Evolutionary conservation across 1,139 yeast species (phyloP), one percentile per base, ranked within the genome.

Genomic region (Taphrina sp.): DNA sequence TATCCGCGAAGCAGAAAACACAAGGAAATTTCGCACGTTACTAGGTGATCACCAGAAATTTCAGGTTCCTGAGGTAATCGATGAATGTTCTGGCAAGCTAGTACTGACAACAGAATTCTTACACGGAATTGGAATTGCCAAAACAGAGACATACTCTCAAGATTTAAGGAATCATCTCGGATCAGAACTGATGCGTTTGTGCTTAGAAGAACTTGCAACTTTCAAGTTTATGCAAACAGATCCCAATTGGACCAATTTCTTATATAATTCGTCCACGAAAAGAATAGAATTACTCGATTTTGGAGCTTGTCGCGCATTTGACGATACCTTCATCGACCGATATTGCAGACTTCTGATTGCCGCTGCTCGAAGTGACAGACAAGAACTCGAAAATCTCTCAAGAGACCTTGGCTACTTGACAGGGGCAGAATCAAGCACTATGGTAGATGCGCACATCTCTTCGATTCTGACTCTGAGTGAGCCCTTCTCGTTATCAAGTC

Each of bases 241-340:
- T 71, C 99, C 99, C 46, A 92, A 92, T 71, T 94, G 98, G 98
- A 97, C 98, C 52, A 92, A 92, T 69, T 94, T 94, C 71, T 73
- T 94, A 60, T 89, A 85, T 73, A 89, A 58, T 37, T 39, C 37
- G 26, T 23, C 42, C 22, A 36, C 70, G 5, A 69, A 75, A 39
- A 81, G 83, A 69, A 80, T 92, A 59, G 97, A 90, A 69, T 74
- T 92, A 58, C 74, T 92, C 58, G 98, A 92, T 70, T 92, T 92
- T 70, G 99, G 98, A 45, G 97, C 98, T 1, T 85, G 96, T 7
- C 79, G 97, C 62, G 86, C 82, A 24, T 87, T 82, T 68, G 75
- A 80, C 44, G 79, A 76, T 54, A 79, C 78, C 14, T 92, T 92
- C 64, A 81, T 86, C 54, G 67, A 70, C 5, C 79, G 83, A 65